Evolutionary conservation across 352 stramenopile species (phyloP).

Genomic region (Pseudoperonospora humuli): DNA sequence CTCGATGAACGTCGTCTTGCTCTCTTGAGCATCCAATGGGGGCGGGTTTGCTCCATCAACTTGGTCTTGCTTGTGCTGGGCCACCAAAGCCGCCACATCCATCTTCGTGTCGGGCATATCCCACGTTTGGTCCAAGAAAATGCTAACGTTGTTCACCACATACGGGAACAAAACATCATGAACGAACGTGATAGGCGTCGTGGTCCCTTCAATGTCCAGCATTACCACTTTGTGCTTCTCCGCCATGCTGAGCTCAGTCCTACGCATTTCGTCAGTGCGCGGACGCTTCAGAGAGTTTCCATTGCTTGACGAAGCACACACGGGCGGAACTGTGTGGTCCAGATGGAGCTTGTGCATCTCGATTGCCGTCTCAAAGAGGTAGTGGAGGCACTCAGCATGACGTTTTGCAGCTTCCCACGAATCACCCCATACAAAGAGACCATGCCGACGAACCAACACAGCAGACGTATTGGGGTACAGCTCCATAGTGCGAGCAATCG

Average conservation of each 20-base stretch:
- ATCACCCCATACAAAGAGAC: conserved; percentile 94
- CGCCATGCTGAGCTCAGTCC: conserved; percentile 32
- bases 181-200: conserved; percentile 94
- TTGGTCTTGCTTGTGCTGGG: conserved; percentile 37
- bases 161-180: conserved; percentile 93
- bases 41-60: conserved; percentile 24
- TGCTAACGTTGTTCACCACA: conserved; percentile 51
- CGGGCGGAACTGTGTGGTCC: conserved; percentile 48
- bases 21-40: conserved; percentile 13
- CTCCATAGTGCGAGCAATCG: conserved; percentile 76
- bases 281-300: conserved; percentile 35
- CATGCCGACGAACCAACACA: conserved; percentile 92
- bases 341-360: conserved; percentile 86
- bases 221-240: conserved; percentile 88
- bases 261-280: conserved; percentile 16
- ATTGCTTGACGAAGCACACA: conserved; percentile 36
- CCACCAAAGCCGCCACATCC: conserved; percentile 38
- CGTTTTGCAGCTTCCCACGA: conserved; percentile 95
- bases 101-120: conserved; percentile 35
- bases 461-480: conserved; percentile 85
- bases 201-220: conserved; percentile 95
- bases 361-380: conserved; percentile 90
- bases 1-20: conserved; percentile 24
- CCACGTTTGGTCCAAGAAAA: conserved; percentile 57
- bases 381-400: conserved; percentile 95